Base-by-base conservation (phyloP, 495 filamentous ascomycete species). In the Cairneyella variabilis region DNA sequence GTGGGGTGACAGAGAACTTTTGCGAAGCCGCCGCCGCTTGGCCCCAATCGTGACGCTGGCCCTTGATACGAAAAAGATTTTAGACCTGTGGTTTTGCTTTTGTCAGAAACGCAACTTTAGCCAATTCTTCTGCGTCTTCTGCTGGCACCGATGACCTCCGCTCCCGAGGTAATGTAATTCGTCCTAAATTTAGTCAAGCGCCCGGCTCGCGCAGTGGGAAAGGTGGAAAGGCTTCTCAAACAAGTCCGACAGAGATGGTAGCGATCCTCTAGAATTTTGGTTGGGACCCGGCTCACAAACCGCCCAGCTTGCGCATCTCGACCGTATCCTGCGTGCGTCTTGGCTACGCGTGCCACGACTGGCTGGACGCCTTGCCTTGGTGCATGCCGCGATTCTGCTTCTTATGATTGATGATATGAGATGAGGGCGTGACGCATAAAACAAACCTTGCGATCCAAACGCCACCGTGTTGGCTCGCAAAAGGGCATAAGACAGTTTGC, bases 401-500 rank as follows among this genome's bases (percentile, higher is more conserved):
- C 44, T 47, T 25, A 21, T 16, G 9, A 47, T 47, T 11, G 4
- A 46, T 46, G 43, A 25, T n/a, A 2, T 28, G 10, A 25, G 16
- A 47, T 47, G 12, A 44, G 44, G 26, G 14, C 53, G 41, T 56
- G 28, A 32, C 14, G 28, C 28, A 32, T 32, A 7, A 48, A 56
- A 40, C 23, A 25, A 50, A 18, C 37, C 40, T 45, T 28, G 34
- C 23, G 48, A 52, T 50, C 53, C 42, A 50, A 27, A 8, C 27
- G 37, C 36, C 45, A 28, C 23, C 7, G 27, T 37, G 26, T 49
- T 47, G 30, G 51, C 6, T 26, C 17, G 30, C 28, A n/a, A 34
- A 54, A 41, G 21, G 26, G 41, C 39, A 51, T 51, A 32, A 39
- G 27, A 39, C 39, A 57, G 48, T 39, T 28, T 52, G 46, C 6